Evolutionary conservation across 108 stramenopile genomes (phyloP), one percentile per base, ranked within the genome.

Genomic region (Epipyxis sp.): DNA sequence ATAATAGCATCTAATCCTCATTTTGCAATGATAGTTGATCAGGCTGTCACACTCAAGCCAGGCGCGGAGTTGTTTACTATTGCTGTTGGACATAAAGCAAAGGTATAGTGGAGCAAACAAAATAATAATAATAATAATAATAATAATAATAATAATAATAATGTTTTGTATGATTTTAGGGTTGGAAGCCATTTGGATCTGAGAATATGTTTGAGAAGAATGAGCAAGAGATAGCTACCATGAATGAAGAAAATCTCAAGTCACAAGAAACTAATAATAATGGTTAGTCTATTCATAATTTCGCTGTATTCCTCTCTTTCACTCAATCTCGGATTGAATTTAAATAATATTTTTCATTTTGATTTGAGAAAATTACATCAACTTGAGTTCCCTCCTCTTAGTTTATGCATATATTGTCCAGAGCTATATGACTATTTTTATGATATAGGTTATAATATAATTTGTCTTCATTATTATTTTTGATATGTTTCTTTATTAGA

Each of bases 21-120:
- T 27, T 43, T 74, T 20, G 40, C 71, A 3, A 6, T 74, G 3
- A 39, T 74, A 10, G 71, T 74, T 34, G 71, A 74, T 42, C 3
- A 34, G 6, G 27, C 25, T 34, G 34, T 32, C 16, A 37, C 25
- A 32, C 34, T 74, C 3, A 74, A 74, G 34, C 35, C 71, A 27
- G 71, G 71, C 20, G 44, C 71, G 20, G 71, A 74, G 25, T 42
- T 74, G 44, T 27, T 74, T 42, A 74, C 71, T 27, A 3, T 74
- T 42, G 6, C 10, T 6, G 13, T 50, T 50, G 46, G 46, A 50
- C 46, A 6, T 13, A 6, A 50, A 50, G 20, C 6, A 50, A 6
- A 50, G 46, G 46, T 50, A 20, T 13, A 50, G n/a, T n/a, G n/a
- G n/a, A n/a, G n/a, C n/a, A n/a, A n/a, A n/a, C n/a, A n/a, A n/a